phyloP scores from a whole-genome alignment of 169 alveolate genomes.

The Cyclospora cayetanensis region DNA sequence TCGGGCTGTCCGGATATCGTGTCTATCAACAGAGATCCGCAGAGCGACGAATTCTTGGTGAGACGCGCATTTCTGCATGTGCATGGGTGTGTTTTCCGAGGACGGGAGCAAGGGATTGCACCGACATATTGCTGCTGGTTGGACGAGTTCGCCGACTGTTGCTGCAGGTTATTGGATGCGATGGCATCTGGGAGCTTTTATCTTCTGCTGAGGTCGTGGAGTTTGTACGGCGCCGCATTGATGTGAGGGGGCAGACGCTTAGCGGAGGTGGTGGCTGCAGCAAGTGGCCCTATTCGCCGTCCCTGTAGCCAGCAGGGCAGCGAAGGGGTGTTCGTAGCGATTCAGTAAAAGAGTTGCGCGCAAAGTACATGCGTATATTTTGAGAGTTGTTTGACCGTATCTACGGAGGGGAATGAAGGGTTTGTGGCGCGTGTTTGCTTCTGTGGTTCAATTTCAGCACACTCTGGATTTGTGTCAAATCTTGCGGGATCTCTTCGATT shows the following conservation, averaged over 20 bases:
- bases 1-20: conserved; percentile 79
- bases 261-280: not conserved
- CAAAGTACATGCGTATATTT: not conserved
- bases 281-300: too few species aligned
- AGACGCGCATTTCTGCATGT: not conserved
- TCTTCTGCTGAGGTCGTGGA: conserved; percentile 73
- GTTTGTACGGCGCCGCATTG: conserved; percentile 67
- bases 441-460: conserved; percentile 18
- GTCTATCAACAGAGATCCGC: conserved; percentile 67
- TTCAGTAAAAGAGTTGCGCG: too few species aligned
- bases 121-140: not conserved
- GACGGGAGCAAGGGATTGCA: not conserved
- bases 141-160: too few species aligned
- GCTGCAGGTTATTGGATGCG: conserved; percentile 73
- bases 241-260: not conserved
- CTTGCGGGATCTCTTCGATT: conserved; percentile 69
- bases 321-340: not conserved
- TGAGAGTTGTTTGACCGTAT: not conserved
- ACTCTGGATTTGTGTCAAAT: conserved; percentile 64
- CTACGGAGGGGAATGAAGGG: too few species aligned
- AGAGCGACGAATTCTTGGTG: conserved; percentile 77
- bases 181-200: conserved; percentile 75
- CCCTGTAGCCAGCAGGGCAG: not conserved
- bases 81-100: not conserved
- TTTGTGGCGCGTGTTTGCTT: not conserved